These are phyloP conservation scores for Phytophthora kernoviae DNA, from an alignment of 352 stramenopile species.

Conservation along the genomic window DNA sequence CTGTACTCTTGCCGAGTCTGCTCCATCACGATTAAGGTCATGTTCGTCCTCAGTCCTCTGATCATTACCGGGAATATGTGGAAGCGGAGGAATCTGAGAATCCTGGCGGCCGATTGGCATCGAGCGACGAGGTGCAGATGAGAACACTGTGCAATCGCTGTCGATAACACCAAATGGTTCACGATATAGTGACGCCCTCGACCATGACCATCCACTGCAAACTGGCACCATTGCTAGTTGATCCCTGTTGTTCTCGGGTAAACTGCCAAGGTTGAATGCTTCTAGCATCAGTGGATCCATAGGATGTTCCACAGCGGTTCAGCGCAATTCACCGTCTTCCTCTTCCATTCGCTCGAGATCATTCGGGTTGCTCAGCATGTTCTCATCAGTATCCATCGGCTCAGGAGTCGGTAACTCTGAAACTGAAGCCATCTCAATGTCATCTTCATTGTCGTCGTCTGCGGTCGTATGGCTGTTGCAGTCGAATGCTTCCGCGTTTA, in stretches of 20 bases:
- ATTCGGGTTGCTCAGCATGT: conserved; percentile 3
- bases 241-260: background rate
- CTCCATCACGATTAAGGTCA: too few relatives aligned
- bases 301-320: background rate
- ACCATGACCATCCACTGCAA: background rate
- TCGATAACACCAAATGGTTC: background rate
- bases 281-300: background rate
- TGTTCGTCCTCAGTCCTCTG: background rate
- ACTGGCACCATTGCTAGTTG: background rate
- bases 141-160: background rate
- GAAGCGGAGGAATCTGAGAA: background rate
- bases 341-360: conserved; percentile 5
- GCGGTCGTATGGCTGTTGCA: background rate
- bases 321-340: background rate
- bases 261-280: background rate
- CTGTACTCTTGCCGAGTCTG: background rate
- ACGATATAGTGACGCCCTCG: background rate
- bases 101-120: background rate
- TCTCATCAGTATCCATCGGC: conserved; percentile 3
- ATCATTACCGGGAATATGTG: background rate
- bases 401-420: background rate
- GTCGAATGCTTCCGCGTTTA: conserved; percentile 23
- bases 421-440: background rate
- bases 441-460: background rate
- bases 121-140: background rate